These are phyloP conservation scores for Protomyces arabidopsidicola DNA, from an alignment of 1,139 yeast genomes.

Conservation along the genomic window DNA sequence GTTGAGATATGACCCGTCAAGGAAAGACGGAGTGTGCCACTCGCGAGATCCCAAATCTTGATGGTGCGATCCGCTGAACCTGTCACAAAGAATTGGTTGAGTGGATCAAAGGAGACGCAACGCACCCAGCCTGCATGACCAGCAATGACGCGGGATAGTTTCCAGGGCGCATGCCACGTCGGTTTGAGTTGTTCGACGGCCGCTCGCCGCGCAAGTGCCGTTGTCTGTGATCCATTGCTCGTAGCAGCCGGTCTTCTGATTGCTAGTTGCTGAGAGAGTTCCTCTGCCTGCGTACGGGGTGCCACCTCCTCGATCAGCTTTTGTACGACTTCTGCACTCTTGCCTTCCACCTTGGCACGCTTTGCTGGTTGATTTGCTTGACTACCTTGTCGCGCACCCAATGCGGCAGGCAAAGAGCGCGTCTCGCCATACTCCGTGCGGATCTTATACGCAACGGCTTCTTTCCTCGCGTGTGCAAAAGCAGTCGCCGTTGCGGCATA, in stretches of 20 bases:
- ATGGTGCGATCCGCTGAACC: constrained; percentile 87
- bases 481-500: neutral
- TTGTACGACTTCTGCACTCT: constrained; percentile 10
- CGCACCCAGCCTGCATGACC: constrained; percentile 96
- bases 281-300: constrained; percentile 32
- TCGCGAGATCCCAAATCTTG: constrained; percentile 84
- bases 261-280: constrained; percentile 6
- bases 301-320: constrained; percentile 32
- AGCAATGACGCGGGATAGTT: constrained; percentile 63
- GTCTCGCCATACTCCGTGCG: neutral
- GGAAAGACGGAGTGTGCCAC: constrained; percentile 64
- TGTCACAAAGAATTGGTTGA: constrained; percentile 84
- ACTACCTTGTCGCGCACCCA: neutral
- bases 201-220: constrained; percentile 20
- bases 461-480: neutral
- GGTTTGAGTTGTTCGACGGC: constrained; percentile 38
- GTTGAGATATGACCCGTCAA: constrained; percentile 90
- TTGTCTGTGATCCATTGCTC: neutral
- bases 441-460: neutral
- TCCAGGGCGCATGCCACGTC: constrained; percentile 62
- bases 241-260: constrained; percentile 1
- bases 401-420: neutral
- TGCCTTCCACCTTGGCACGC: constrained; percentile 21
- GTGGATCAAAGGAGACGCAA: constrained; percentile 73
- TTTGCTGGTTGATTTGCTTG: constrained; percentile 1